Evolutionary conservation across 257 asterid genomes (phyloP).

Genomic region (Agastache rugosa): DNA sequence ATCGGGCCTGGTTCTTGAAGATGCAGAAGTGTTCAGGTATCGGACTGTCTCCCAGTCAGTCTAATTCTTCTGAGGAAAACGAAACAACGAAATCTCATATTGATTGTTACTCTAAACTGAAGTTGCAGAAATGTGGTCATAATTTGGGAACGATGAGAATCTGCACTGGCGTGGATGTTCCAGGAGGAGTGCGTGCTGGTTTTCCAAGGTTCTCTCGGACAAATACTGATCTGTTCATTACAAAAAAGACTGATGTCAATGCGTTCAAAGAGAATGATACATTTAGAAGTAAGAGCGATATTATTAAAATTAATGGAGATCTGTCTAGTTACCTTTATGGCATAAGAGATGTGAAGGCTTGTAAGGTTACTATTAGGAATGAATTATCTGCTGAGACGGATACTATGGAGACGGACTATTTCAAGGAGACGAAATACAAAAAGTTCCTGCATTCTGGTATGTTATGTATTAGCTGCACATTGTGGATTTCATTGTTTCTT

Average conservation of each 20-base stretch:
- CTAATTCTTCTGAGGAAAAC: conserved; percentile 34
- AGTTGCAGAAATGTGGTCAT: conserved; percentile 43
- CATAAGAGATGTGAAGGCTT: conserved; percentile 23
- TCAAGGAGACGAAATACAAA: conserved; percentile 36
- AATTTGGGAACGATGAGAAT: conserved; percentile 50
- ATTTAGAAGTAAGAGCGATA: conserved; percentile 29
- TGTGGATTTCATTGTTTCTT: background rate
- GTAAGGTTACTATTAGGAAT: conserved; percentile 40
- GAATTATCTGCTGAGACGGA: conserved; percentile 69
- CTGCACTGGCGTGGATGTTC: conserved; percentile 44
- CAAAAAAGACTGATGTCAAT: conserved; percentile 43
- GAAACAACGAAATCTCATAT: conserved; percentile 33
- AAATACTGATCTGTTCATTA: conserved; percentile 43
- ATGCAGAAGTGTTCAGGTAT: conserved; percentile 35
- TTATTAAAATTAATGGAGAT: conserved; percentile 35
- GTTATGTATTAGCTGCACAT: background rate
- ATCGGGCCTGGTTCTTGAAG: conserved; percentile 28
- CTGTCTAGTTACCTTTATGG: conserved; percentile 31
- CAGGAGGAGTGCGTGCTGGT: conserved; percentile 25
- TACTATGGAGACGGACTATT: conserved; percentile 51
- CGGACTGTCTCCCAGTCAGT: conserved; percentile 32
- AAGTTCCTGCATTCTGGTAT: conserved; percentile 47
- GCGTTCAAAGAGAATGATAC: conserved; percentile 37
- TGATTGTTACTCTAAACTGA: conserved; percentile 40
- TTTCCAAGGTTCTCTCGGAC: conserved; percentile 51